These are phyloP conservation scores for Alternaria sp. DNA, from an alignment of 2,329 filamentous ascomycete species.

Conservation along the genomic window DNA sequence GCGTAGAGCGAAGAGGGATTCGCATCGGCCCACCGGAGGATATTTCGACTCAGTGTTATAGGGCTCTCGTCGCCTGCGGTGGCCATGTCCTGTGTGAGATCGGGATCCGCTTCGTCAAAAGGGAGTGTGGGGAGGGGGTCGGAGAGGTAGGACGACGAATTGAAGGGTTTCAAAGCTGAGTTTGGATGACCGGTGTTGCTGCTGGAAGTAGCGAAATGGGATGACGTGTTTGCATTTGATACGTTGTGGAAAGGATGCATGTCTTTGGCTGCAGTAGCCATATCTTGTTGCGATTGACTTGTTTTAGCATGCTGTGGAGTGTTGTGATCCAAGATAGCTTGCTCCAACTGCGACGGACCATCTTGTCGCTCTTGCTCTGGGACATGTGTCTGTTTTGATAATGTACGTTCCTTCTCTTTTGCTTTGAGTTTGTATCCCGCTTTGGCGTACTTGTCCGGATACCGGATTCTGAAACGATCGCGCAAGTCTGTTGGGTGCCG, in stretches of 20 bases:
- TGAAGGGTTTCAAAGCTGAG: conserved; percentile 11
- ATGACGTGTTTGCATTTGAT: not conserved
- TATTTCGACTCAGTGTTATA: conserved; percentile 49
- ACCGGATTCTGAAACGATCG: conserved; percentile 69
- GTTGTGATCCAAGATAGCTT: not conserved
- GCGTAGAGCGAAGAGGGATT: conserved; percentile 32
- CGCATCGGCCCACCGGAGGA: conserved; percentile 51
- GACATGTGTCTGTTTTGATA: not conserved
- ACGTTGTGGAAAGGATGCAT: not conserved
- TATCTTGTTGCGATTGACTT: not conserved
- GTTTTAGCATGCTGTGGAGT: not conserved
- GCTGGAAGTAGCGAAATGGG: not conserved
- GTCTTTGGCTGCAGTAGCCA: not conserved
- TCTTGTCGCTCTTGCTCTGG: not conserved
- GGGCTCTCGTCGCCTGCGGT: conserved; percentile 36
- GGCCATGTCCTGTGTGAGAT: conserved; percentile 29
- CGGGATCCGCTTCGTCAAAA: conserved; percentile 17
- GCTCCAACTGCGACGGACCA: not conserved
- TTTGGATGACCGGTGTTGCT: not conserved
- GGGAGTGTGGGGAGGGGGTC: conserved; percentile 15
- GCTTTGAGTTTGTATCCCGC: conserved; percentile 55
- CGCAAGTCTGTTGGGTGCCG: conserved; percentile 66
- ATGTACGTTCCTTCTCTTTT: conserved; percentile 37
- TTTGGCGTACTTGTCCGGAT: conserved; percentile 64
- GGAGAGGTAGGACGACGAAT: conserved; percentile 13